Base-by-base conservation (phyloP, 2,329 filamentous ascomycete genomes). In the Stachybotrys chartarum region DNA sequence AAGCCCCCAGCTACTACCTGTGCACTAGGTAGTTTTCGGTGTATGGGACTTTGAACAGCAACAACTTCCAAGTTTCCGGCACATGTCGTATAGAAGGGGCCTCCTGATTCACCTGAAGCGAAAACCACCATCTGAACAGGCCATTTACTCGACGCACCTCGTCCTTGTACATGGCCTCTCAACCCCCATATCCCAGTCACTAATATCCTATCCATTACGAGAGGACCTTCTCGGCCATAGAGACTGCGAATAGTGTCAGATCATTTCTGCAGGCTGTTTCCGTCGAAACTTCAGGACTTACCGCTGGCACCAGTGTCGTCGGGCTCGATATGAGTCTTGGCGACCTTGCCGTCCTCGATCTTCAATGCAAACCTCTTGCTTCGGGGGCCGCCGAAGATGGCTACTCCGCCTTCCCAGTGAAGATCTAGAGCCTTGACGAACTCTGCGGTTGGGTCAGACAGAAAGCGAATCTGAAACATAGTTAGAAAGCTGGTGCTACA, bases 331-430 rank as follows among this genome's bases (percentile, higher is more conserved):
- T 91, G 84, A 18, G 87, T 81, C 65, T 86, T 83, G 74, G 87
- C 87, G 64, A 97, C 88, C 74, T 90, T 91, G 62, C 93, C 92
- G 64, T 95, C 77, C 75, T 96, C 86, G 53, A 95, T 77, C 53
- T 92, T 81, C 54, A 96, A 78, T 18, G 89, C 91, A 67, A 96
- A 97, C 52, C 93, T 84, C 84, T 96, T 96, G 74, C 88, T 88
- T 60, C 93, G 85, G 63, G 83, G 77, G 63, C 87, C 86, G 48
- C 93, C 93, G 65, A 97, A 94, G 70, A 96, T 83, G 54, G 87
- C 78, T 12, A 82, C 78, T 11, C 62, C 65, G 53, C 82, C 87
- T 60, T 96, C 91, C 66, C 96, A 97, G 60, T 82, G 81, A 48
- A 97, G 80, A 57, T 96, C 91, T 42, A 96, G 79, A 4, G 88